phyloP scores from a whole-genome alignment of 2,329 filamentous ascomycete species.

The Aspergillus fumigatiaffinis region DNA sequence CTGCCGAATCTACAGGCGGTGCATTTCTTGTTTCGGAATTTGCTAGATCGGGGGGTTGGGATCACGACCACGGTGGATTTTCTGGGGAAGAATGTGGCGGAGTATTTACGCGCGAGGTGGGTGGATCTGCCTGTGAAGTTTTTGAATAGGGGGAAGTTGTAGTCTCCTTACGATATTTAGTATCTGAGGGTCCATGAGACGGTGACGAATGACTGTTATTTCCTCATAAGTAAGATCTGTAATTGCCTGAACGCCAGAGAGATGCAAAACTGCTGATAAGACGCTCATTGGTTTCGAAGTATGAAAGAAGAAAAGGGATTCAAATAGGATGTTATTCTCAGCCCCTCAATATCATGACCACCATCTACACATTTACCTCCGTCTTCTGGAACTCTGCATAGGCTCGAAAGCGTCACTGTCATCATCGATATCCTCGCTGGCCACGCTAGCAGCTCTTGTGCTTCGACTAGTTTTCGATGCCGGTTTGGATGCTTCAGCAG shows the following conservation, averaged over 20 bases:
- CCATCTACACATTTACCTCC: slow-evolving; percentile 16
- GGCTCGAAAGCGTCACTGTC: slow-evolving; percentile 47
- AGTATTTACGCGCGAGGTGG: slow-evolving; percentile 30
- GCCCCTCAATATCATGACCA: not conserved
- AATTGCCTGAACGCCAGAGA: not conserved
- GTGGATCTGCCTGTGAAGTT: slow-evolving; percentile 34
- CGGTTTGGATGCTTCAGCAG: slow-evolving; percentile 4
- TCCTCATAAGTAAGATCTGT: not conserved
- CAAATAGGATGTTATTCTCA: not conserved
- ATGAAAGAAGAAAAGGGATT: not conserved
- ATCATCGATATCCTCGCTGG: slow-evolving; percentile 41
- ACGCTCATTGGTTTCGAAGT: too few relatives aligned
- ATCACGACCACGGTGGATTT: slow-evolving; percentile 33
- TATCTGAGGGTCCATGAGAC: too few relatives aligned
- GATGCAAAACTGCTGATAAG: not conserved
- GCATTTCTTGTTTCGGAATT: slow-evolving; percentile 35
- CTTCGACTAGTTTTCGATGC: slow-evolving; percentile 27
- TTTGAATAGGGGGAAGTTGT: slow-evolving; percentile 23
- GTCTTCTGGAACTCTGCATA: slow-evolving; percentile 21
- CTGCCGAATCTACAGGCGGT: slow-evolving; percentile 40
- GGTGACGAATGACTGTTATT: not conserved
- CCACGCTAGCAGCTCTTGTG: slow-evolving; percentile 31
- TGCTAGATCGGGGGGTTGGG: slow-evolving; percentile 33
- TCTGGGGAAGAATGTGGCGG: slow-evolving; percentile 37
- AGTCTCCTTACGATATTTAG: not conserved